A percentile compares a stretch with the other conserved stretches of the same genome.
Conservation (phyloP, 805 yeast genomes). For the Suhomyces pyralidae region DNA sequence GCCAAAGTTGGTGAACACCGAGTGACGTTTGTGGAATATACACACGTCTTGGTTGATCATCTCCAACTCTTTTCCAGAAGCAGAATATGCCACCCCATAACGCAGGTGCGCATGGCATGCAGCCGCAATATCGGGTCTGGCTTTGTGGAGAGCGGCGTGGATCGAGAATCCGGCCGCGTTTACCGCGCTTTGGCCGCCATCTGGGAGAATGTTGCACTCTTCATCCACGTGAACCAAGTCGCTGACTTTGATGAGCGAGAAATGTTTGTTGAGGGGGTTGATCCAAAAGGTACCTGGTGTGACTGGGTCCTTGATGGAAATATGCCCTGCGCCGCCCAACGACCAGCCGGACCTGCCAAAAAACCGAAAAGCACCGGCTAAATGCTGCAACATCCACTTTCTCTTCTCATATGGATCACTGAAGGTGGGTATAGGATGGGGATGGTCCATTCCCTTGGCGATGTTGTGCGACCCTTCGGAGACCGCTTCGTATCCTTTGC, state of each 20-base stretch:
- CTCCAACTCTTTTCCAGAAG: conserved; percentile 48
- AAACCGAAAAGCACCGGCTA: conserved; percentile 83
- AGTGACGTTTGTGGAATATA: conserved; percentile 59
- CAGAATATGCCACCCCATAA: conserved; percentile 38
- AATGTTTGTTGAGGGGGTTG: conserved; percentile 82
- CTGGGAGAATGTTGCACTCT: conserved; percentile 35
- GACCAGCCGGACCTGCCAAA: conserved; percentile 76
- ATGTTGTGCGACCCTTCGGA: conserved; percentile 60
- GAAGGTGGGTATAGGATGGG: conserved; percentile 52
- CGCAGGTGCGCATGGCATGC: conserved; percentile 42
- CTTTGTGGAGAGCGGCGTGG: conserved; percentile 38
- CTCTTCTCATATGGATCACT: conserved; percentile 48
- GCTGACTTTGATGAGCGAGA: conserved; percentile 39
- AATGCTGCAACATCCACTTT: conserved; percentile 60
- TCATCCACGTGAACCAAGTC: conserved; percentile 41
- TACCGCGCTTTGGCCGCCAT: conserved; percentile 37
- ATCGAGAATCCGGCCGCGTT: conserved; percentile 43
- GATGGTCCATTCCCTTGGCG: conserved; percentile 51
- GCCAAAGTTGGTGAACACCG: conserved; percentile 68
- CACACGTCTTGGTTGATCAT: conserved; percentile 82
- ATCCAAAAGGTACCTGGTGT: conserved; percentile 84
- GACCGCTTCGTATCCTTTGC: conserved; percentile 40
- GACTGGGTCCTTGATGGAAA: conserved; percentile 80
- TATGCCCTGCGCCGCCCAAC: conserved; percentile 85
- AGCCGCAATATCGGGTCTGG: conserved; percentile 38